phyloP scores from a whole-genome alignment of 768 basidiomycete species.

The Rhodotorula diobovata region DNA sequence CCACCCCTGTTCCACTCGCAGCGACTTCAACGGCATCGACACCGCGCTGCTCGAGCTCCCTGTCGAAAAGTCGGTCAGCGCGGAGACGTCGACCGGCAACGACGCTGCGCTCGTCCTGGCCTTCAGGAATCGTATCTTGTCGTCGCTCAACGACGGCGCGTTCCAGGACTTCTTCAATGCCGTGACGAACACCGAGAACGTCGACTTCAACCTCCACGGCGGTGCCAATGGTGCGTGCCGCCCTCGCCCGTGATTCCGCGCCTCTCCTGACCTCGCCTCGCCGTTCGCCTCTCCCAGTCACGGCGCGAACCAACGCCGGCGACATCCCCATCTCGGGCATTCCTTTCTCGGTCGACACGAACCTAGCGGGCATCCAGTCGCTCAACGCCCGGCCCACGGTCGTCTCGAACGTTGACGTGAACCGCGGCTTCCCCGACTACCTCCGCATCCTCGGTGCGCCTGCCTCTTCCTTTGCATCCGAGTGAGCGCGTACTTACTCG shows the following conservation, averaged over 20 bases:
- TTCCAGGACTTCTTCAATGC: constrained; percentile 60
- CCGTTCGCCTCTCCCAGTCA: background rate
- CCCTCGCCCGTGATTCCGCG: background rate
- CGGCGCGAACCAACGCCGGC: constrained; percentile 53
- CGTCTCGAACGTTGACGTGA: constrained; percentile 63
- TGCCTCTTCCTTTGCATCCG: background rate
- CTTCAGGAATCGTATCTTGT: constrained; percentile 58
- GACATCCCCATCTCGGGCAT: constrained; percentile 64
- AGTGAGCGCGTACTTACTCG: background rate
- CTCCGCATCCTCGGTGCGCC: constrained; percentile 16
- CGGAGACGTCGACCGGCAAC: constrained; percentile 63
- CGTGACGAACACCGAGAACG: constrained; percentile 55
- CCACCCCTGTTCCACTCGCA: background rate
- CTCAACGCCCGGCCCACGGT: constrained; percentile 54
- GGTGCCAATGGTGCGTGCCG: constrained; percentile 18
- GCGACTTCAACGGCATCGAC: constrained; percentile 29
- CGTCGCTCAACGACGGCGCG: constrained; percentile 56
- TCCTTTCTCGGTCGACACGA: constrained; percentile 59
- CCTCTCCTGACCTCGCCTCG: background rate
- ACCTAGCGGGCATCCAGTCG: constrained; percentile 55
- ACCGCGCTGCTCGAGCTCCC: constrained; percentile 20
- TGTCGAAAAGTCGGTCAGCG: constrained; percentile 50
- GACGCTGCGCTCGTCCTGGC: constrained; percentile 55
- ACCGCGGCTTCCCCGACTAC: constrained; percentile 47
- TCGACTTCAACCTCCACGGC: constrained; percentile 53